Evolutionary conservation across 768 basidiomycete genomes (phyloP).

Genomic region (Podaxis pistillaris): DNA sequence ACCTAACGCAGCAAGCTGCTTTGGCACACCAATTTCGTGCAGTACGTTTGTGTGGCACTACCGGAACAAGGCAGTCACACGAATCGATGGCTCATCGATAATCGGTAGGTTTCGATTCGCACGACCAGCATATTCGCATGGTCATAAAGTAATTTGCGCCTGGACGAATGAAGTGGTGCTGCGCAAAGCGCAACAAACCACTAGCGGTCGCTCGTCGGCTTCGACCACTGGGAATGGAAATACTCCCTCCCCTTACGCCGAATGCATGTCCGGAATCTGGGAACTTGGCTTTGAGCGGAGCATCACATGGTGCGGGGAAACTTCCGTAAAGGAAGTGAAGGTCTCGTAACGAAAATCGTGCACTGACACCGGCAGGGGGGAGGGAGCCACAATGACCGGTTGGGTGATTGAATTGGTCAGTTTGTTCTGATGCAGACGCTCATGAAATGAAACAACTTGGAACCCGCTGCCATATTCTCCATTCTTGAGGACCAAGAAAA

Average conservation of each 20-base stretch:
- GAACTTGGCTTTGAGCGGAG: background rate
- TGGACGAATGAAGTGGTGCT: background rate
- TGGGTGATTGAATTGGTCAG: background rate
- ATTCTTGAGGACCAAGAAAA: constrained; percentile 3
- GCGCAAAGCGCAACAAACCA: background rate
- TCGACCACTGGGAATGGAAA: background rate
- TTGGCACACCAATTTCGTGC: background rate
- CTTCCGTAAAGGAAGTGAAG: background rate
- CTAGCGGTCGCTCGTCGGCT: background rate
- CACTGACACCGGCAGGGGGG: background rate
- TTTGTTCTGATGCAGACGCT: background rate
- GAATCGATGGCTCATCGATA: background rate
- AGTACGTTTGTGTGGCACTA: background rate
- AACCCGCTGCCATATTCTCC: background rate
- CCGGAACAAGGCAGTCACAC: background rate
- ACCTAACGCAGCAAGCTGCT: background rate
- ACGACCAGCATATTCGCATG: background rate
- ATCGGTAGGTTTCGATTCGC: background rate
- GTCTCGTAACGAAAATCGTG: constrained; percentile 8
- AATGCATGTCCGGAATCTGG: background rate
- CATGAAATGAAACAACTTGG: background rate
- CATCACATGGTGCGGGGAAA: constrained; percentile 7
- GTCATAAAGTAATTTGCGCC: background rate
- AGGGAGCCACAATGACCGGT: background rate
- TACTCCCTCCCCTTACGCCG: background rate